Percentiles rank a stretch among this genome's conserved stretches.
phyloP scores from a whole-genome alignment of 441 rosid genomes.

The Metrosideros polymorpha region DNA sequence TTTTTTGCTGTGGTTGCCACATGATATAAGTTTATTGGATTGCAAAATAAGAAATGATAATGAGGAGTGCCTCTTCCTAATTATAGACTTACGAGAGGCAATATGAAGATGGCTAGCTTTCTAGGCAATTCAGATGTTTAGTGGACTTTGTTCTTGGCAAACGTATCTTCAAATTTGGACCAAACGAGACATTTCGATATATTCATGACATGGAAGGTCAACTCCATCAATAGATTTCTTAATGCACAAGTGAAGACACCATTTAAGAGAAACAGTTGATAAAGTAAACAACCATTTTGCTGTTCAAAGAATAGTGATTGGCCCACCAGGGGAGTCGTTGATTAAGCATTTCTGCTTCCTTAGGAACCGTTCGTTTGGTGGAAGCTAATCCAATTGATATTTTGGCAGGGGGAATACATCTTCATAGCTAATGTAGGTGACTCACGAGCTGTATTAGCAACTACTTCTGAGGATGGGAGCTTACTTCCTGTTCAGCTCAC shows the following conservation, averaged over 20 bases:
- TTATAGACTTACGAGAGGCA: not conserved
- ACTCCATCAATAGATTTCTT: not conserved
- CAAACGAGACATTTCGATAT: not conserved
- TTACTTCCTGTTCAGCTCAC: slow-evolving; percentile 73
- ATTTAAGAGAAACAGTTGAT: not conserved
- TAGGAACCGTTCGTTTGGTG: not conserved
- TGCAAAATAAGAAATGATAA: not conserved
- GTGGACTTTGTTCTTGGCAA: not conserved
- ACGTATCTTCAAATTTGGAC: not conserved
- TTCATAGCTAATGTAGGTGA: slow-evolving; percentile 81
- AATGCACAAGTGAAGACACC: not conserved
- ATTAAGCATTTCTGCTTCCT: not conserved
- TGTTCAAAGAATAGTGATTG: not conserved
- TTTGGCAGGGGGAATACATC: slow-evolving; percentile 53
- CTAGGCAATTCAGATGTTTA: not conserved
- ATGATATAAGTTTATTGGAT: not conserved
- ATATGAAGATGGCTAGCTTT: not conserved
- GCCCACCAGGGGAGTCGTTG: not conserved
- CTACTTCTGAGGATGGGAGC: slow-evolving; percentile 68
- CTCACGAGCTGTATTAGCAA: slow-evolving; percentile 87
- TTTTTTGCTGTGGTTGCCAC: not conserved
- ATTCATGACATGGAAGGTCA: not conserved
- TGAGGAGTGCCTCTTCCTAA: not conserved
- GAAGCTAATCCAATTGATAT: not conserved
- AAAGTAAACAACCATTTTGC: not conserved